phyloP scores from a whole-genome alignment of 257 asterid genomes.

The Verbena officinalis region DNA sequence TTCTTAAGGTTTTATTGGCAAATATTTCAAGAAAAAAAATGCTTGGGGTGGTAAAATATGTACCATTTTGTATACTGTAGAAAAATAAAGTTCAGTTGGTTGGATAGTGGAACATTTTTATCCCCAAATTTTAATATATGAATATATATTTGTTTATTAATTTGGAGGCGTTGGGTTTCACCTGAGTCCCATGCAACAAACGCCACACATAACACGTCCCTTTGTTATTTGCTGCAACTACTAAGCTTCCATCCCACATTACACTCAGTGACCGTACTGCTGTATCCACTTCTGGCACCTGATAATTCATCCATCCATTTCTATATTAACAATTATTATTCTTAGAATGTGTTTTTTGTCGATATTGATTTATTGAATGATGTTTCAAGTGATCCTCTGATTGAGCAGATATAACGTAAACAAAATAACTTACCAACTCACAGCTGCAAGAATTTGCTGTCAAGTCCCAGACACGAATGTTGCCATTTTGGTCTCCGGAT shows the following conservation, averaged over 20 bases:
- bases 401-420: neutral
- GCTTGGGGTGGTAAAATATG: no score
- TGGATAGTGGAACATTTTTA: no score
- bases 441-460: constrained; percentile 99
- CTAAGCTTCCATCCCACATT: constrained; percentile 99
- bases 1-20: no score
- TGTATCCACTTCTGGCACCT: constrained; percentile 98
- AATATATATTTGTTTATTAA: no score
- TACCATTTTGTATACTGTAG: no score
- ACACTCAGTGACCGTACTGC: constrained; percentile 91
- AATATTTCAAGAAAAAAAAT: no score
- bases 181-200: constrained; percentile 86
- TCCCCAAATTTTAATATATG: no score
- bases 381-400: neutral
- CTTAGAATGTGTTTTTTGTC: neutral
- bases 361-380: no score
- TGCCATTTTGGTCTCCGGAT: constrained; percentile 99
- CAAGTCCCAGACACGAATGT: constrained; percentile 98
- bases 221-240: constrained; percentile 90
- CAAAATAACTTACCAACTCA: constrained; percentile 65
- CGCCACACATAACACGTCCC: constrained; percentile 99
- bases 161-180: no score
- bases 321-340: neutral
- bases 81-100: no score
- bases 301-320: constrained; percentile 6